Base-by-base conservation (phyloP, 192 early-diverging fungal genomes). In the Gamsiella multidivaricata region DNA sequence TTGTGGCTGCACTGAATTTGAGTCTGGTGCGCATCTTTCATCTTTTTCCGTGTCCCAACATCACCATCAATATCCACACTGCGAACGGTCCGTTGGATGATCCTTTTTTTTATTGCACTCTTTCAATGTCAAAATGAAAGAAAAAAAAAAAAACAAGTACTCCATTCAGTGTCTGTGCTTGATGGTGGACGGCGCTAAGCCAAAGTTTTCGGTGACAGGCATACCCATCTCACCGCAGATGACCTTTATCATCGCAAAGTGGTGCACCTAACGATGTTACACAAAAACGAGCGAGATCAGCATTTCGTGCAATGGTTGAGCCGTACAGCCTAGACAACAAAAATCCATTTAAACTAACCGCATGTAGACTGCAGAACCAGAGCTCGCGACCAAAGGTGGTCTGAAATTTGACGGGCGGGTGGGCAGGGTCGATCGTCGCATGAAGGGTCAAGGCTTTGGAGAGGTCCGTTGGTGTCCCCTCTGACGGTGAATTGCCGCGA, bases 291-390 rank as follows among this genome's bases (percentile, higher is more conserved):
- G 18, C 7, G 22, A 22, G 0, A 23, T 36, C 6, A 41, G 28
- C 25, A 3, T n/a, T 29, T 9, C 10, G 8, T 23, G 42, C 25
- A 14, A 61, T 18, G 42, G 23, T 17, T 14, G 22, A 45, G n/a
- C n/a, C n/a, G n/a, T n/a, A n/a, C n/a, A n/a, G n/a, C n/a, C n/a
- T n/a, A n/a, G n/a, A n/a, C n/a, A n/a, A n/a, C n/a, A n/a, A n/a
- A n/a, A n/a, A n/a, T n/a, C n/a, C n/a, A n/a, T n/a, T n/a, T n/a
- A n/a, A n/a, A n/a, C 69, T 83, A 86, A 88, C 86, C 14, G 87
- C 85, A 68, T 88, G 87, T 31, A 83, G 67, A 79, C 82, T 85
- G 45, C 87, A 87, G 66, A 83, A 88, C 82, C 85, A 88, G 23
- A 88, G 79, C 59, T 88, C 87, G 36, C 87, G 67, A 1, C 85